Conservation (phyloP, 2,329 filamentous ascomycete species). For the Cercospora janseana region DNA sequence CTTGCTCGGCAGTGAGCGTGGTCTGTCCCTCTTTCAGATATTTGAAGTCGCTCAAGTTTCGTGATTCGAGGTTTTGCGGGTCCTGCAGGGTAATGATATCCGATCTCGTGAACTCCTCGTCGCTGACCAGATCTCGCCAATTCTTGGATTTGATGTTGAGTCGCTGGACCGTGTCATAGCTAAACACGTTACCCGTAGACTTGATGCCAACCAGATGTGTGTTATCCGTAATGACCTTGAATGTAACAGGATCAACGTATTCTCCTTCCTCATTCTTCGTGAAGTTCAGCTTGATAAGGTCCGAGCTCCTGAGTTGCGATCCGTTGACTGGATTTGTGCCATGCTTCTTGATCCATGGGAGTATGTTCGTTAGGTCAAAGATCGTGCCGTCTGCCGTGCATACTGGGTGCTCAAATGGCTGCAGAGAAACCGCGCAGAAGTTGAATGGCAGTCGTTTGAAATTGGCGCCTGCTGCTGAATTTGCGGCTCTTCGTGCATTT, state of each 20-base stretch:
- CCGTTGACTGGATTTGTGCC: conserved; percentile 89
- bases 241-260: conserved; percentile 93
- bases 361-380: conserved; percentile 92
- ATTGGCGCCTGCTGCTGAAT: conserved; percentile 54
- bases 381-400: conserved; percentile 85
- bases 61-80: conserved; percentile 79
- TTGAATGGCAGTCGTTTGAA: conserved; percentile 96
- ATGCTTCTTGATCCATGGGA: conserved; percentile 91
- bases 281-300: conserved; percentile 88
- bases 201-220: conserved; percentile 90
- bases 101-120: conserved; percentile 79
- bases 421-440: conserved; percentile 92
- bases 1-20: conserved; percentile 67
- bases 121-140: conserved; percentile 87
- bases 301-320: conserved; percentile 70
- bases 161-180: conserved; percentile 90
- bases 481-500: conserved; percentile 57
- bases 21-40: conserved; percentile 76
- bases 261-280: conserved; percentile 88
- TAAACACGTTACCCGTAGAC: conserved; percentile 89
- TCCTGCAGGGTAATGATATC: conserved; percentile 97
- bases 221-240: conserved; percentile 96
- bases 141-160: conserved; percentile 97
- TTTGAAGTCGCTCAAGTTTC: conserved; percentile 85
- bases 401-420: conserved; percentile 91